A percentile compares a stretch with the other conserved stretches of the same genome.
phyloP scores from a whole-genome alignment of 1,284 basidiomycete species.

The Psilocybe mexicana region DNA sequence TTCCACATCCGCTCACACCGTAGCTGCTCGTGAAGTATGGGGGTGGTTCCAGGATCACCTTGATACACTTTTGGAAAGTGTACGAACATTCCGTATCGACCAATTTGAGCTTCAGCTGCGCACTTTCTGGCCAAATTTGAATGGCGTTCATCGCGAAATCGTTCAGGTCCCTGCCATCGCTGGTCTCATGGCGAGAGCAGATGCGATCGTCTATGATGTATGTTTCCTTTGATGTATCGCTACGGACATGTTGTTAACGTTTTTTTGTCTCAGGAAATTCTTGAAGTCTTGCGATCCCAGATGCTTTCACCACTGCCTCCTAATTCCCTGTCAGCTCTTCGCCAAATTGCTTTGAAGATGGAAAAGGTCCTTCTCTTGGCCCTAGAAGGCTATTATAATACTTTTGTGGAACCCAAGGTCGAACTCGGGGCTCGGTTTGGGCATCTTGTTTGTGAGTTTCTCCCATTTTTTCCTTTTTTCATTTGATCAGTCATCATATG shows the following conservation, averaged over 20 bases:
- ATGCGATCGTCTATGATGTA: conserved; percentile 87
- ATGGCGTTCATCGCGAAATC: conserved; percentile 76
- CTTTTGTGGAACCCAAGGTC: conserved; percentile 89
- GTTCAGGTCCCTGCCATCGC: conserved; percentile 86
- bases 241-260: conserved; percentile 3
- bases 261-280: conserved; percentile 65
- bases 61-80: conserved; percentile 74
- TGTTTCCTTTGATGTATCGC: conserved; percentile 30
- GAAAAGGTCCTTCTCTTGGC: conserved; percentile 83
- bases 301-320: conserved; percentile 78
- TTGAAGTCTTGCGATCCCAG: conserved; percentile 80
- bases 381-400: conserved; percentile 79
- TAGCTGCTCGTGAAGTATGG: conserved; percentile 83
- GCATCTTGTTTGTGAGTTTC: conserved; percentile 77
- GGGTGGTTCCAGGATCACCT: conserved; percentile 85
- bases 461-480: conserved; percentile 9
- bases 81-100: conserved; percentile 77
- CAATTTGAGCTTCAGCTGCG: conserved; percentile 85
- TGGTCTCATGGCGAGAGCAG: conserved; percentile 83
- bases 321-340: conserved; percentile 65
- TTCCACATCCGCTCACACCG: conserved; percentile 70
- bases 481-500: conserved; percentile 14
- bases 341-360: conserved; percentile 87
- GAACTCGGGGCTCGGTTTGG: conserved; percentile 87
- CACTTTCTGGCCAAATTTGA: conserved; percentile 77